These are phyloP conservation scores for Malus hybrid DNA, from an alignment of 331 rosid species.

Conservation along the genomic window DNA sequence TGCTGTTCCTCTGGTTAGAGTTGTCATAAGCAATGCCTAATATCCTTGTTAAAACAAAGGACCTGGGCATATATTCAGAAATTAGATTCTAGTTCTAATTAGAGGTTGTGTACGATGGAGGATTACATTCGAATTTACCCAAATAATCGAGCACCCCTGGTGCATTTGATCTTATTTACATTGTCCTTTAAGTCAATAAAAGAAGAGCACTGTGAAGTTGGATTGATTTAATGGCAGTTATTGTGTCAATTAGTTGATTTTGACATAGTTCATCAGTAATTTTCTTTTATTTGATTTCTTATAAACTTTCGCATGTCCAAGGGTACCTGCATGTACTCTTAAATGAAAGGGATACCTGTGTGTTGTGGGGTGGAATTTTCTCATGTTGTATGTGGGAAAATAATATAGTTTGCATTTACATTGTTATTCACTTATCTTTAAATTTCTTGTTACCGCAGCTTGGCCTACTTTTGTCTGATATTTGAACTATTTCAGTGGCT, in stretches of 20 bases:
- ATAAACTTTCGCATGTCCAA: not conserved
- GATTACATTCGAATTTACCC: not conserved
- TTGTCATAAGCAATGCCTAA: not conserved
- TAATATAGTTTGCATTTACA: not conserved
- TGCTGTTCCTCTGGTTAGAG: not conserved
- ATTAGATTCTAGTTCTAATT: not conserved
- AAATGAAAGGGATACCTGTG: not conserved
- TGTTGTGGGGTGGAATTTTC: not conserved
- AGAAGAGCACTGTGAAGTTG: not conserved
- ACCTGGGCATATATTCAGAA: too few species aligned
- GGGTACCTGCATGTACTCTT: not conserved
- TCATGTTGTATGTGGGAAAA: not conserved
- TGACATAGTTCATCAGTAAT: not conserved
- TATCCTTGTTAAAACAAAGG: not conserved
- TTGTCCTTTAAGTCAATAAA: not conserved
- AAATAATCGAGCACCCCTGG: not conserved
- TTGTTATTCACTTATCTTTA: slow-evolving; percentile 4
- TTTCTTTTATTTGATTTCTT: not conserved
- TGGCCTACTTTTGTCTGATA: slow-evolving; percentile 19
- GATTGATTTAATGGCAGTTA: not conserved
- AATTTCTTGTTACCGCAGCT: slow-evolving; percentile 14
- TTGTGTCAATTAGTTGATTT: not conserved
- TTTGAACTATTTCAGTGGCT: slow-evolving; percentile 68
- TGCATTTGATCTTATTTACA: not conserved
- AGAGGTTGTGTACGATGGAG: not conserved